Base-by-base conservation (phyloP, 495 filamentous ascomycete species). In the Penicillium roqueforti region DNA sequence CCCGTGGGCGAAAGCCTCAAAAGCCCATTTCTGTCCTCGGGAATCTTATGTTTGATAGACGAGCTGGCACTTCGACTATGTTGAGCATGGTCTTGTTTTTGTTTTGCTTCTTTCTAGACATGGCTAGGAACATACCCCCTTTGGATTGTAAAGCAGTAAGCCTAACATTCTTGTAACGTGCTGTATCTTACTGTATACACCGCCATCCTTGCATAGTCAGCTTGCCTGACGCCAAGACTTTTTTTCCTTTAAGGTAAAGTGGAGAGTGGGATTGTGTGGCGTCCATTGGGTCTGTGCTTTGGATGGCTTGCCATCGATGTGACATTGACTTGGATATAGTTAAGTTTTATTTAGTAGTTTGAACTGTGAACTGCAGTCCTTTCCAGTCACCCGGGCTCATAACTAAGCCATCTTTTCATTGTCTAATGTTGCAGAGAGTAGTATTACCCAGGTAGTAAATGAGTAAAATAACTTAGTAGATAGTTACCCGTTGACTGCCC, bases 241-340 rank as follows among this genome's bases (percentile, higher is more conserved):
- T 1, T 47, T 47, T 47, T 11, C 29, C 18, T 37, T 6, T 5
- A n/a, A 31, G 18, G 45, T 31, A 25, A 28, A 28, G 26, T 25
- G 28, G 38, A 52, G 20, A 51, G 49, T 52, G 28, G 9, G 28
- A 52, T 52, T 52, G 10, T 41, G 50, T 52, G 50, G 50, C 50
- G 50, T 25, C 14, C 9, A 3, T 3, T 25, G 13, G 20, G 50
- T 52, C 50, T 37, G 50, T 52, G 50, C 50, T 52, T 22, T 43
- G 19, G 10, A 34, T 22, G 29, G 39, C 50, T 36, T 42, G 40
- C 50, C 47, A 4, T 39, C 47, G 19, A 52, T 19, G 50, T 52
- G 29, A 52, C 50, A 52, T 52, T 37, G 50, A 28, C 10, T 13
- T 22, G 40, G 25, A 23, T 19, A 18, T 16, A 18, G n/a, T 4